phyloP scores from a whole-genome alignment of 768 basidiomycete species.

The Peribolospora baueri region DNA sequence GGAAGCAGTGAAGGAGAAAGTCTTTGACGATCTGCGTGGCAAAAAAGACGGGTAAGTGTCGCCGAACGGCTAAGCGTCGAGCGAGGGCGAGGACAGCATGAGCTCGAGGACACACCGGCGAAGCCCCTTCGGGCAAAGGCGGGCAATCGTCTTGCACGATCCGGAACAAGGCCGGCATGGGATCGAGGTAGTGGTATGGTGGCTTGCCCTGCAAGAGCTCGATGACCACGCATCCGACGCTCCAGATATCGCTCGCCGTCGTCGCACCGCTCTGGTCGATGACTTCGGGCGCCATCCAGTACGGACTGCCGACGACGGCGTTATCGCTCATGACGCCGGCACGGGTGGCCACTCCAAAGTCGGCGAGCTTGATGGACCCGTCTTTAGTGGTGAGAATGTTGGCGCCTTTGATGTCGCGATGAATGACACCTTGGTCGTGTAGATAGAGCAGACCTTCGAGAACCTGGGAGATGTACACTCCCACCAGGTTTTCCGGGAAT shows the following conservation, averaged over 20 bases:
- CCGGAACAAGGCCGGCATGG: constrained; percentile 94
- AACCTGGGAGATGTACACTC: constrained; percentile 88
- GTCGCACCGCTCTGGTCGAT: constrained; percentile 95
- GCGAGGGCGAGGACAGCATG: neutral
- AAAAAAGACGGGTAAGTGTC: neutral
- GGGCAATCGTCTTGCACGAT: constrained; percentile 97
- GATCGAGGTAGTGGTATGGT: constrained; percentile 82
- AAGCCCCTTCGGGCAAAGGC: constrained; percentile 83
- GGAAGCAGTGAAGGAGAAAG: constrained; percentile 91
- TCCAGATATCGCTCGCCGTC: constrained; percentile 92
- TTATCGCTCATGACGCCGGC: constrained; percentile 55
- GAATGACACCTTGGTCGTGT: constrained; percentile 97
- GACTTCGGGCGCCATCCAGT: constrained; percentile 99
- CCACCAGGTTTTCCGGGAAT: constrained; percentile 90
- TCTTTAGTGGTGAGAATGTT: constrained; percentile 98
- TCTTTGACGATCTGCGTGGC: constrained; percentile 54
- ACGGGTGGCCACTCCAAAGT: constrained; percentile 82
- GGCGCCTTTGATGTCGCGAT: constrained; percentile 95
- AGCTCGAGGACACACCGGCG: constrained; percentile 26
- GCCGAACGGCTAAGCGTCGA: neutral
- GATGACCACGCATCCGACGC: constrained; percentile 74
- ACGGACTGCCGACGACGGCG: constrained; percentile 89
- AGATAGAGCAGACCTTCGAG: constrained; percentile 87
- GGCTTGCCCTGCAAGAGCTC: constrained; percentile 78
- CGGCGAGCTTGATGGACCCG: constrained; percentile 92